Evolutionary conservation across 73 alveolate genomes (phyloP).

Genomic region (Paramecium sonneborni): DNA sequence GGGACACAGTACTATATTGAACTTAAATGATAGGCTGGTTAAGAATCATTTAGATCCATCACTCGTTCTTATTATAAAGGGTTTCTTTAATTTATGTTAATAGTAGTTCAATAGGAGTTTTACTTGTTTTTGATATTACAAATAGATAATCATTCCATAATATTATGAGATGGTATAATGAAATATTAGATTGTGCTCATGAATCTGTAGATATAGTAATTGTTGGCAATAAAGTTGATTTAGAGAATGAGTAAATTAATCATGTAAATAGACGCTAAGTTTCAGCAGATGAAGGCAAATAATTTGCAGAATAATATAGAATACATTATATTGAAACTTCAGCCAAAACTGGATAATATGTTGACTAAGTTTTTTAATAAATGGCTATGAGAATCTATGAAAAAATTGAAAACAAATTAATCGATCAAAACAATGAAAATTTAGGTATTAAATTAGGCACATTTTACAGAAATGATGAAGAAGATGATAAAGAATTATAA

Average conservation of each 20-base stretch:
- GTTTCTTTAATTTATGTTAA: not conserved
- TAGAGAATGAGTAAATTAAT: constrained; percentile 31
- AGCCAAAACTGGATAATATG: constrained; percentile 80
- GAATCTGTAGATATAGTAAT: constrained; percentile 65
- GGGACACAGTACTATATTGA: constrained; percentile 80
- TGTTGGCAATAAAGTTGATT: constrained; percentile 73
- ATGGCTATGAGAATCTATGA: constrained; percentile 28
- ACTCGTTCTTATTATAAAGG: constrained; percentile 63
- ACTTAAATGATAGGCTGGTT: constrained; percentile 37
- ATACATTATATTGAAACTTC: constrained; percentile 62
- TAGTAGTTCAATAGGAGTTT: constrained; percentile 37
- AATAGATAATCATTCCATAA: constrained; percentile 66
- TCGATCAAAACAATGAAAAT: constrained; percentile 12
- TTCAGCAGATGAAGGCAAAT: not conserved
- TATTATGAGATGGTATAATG: constrained; percentile 69
- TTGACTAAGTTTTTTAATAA: constrained; percentile 63
- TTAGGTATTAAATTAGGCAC: constrained; percentile 32
- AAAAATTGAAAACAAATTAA: not conserved
- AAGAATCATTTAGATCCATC: constrained; percentile 66
- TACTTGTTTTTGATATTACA: constrained; percentile 71
- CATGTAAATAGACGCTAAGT: constrained; percentile 21
- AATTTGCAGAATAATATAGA: constrained; percentile 10
- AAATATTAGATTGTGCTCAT: constrained; percentile 61
- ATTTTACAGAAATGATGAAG: constrained; percentile 12
- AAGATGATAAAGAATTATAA: not conserved